Evolutionary conservation across 2,329 filamentous ascomycete genomes (phyloP), one percentile per base, ranked within the genome.

Genomic region (Botrytis medusae): DNA sequence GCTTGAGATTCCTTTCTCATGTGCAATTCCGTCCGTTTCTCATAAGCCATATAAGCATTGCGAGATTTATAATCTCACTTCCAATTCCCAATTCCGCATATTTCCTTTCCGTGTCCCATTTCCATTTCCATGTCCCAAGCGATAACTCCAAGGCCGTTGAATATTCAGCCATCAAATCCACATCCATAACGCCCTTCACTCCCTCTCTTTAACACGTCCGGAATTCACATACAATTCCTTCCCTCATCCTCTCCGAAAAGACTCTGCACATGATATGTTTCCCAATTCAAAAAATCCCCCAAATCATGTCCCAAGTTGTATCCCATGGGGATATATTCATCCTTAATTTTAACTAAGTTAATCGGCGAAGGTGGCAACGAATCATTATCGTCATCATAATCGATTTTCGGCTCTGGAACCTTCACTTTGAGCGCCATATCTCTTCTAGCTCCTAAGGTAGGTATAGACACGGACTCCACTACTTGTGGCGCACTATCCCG

Each of bases 291-390:
- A 76, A 88, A 90, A 74, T 90, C 88, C 1, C 86, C 86, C 57
- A 90, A 78, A 77, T 90, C 88, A 74, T 89, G 86, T 18, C 85
- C 84, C 3, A 90, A 82, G 75, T 90, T 90, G 78, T 86, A 90
- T 0, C 87, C 87, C 88, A 90, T 90, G 0, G 87, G 86, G 71
- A 87, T 84, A 16, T 83, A 79, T 70, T 84, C 83, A 51, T 76
- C 75, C 34, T 71, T 74, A 22, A 48, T 67, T 32, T 74, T 44
- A 1, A 75, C 69, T 8, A 78, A 37, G 61, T 78, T 74, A 20
- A 79, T 77, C 14, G 79, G 78, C 69, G 76, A 79, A 5, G 75
- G 74, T 14, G 78, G 79, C 34, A 78, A 48, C 70, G 48, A 60
- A 69, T 72, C 71, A 61, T 68, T 37, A 37, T 67, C 61, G 7